Conservation (phyloP, 2,329 filamentous ascomycete genomes). For the Amauroascus niger region DNA sequence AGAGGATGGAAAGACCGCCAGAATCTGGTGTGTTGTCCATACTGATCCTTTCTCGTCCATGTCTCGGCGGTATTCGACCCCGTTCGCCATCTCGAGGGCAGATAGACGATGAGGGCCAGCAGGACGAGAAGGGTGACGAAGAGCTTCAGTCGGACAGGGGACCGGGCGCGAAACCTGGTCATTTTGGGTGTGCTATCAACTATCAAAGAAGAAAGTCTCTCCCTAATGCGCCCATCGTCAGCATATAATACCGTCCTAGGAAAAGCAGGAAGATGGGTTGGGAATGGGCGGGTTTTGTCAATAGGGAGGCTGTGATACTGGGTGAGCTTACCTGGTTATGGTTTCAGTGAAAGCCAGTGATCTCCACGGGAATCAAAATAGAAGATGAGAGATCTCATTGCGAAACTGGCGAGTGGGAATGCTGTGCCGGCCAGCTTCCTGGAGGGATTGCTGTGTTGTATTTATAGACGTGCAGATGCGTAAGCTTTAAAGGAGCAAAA, state of each 20-base stretch:
- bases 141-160: neutral
- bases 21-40: slow-evolving; percentile 23
- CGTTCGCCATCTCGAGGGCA: slow-evolving; percentile 5
- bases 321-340: neutral
- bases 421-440: neutral
- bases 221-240: neutral
- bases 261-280: too few relatives aligned
- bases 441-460: neutral
- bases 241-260: neutral
- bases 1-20: slow-evolving; percentile 29
- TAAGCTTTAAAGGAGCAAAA: neutral
- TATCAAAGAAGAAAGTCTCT: neutral
- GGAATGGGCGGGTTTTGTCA: too few relatives aligned
- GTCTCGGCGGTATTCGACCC: neutral
- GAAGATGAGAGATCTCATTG: neutral
- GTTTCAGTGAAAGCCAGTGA: neutral
- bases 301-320: too few relatives aligned
- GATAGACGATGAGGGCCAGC: slow-evolving; percentile 7
- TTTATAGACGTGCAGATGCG: slow-evolving; percentile 1
- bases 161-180: slow-evolving; percentile 1
- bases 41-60: neutral
- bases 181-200: neutral
- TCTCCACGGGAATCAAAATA: neutral
- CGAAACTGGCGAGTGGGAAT: neutral
- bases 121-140: slow-evolving; percentile 5